Evolutionary conservation across 331 rosid genomes (phyloP), one percentile per base, ranked within the genome.

Genomic region (Cydonia oblonga): DNA sequence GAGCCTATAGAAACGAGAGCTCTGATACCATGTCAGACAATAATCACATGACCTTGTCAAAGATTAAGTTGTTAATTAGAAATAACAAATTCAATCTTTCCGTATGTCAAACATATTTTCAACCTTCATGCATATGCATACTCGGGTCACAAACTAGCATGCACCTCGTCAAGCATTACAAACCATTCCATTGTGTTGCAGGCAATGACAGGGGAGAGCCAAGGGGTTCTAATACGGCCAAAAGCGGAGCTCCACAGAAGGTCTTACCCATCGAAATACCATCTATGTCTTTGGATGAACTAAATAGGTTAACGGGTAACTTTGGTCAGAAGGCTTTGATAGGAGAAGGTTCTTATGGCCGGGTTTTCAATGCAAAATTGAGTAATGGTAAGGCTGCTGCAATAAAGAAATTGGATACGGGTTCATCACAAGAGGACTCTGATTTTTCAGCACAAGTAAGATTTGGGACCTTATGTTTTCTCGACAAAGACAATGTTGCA

Each of bases 261-360:
- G 87, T 74, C 6, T 81, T 92, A 68, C 93, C 98, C 8, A 90
- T 90, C 71, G 97, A 90, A 81, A 84, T 83, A 49, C 98, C 98
- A 1, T 71, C 86, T 12, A 78, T 92, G 18, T 38, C 86, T n/a
- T 69, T 92, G 82, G 91, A 79, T 71, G 98, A 90, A 82, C 81
- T 92, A 74, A 86, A 87, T 75, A 86, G 93, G 80, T 70, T 79
- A 57, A 92, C 98, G 32, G 70, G 78, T 35, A 87, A 88, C 73
- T 92, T 90, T 16, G 98, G 98, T 32, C 10, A 85, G 18, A 87
- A 84, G 75, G 82, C 96, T 61, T 87, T 88, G 63, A 92, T 92
- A 25, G 98, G 98, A 2, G 98, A 92, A 88, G 98, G 98, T 75
- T 92, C 98, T 40, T 90, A 92, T 56, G 98, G 98, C 68, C 72